Conservation (phyloP, 805 yeast species). For the Wickerhamiella kazuoi region DNA sequence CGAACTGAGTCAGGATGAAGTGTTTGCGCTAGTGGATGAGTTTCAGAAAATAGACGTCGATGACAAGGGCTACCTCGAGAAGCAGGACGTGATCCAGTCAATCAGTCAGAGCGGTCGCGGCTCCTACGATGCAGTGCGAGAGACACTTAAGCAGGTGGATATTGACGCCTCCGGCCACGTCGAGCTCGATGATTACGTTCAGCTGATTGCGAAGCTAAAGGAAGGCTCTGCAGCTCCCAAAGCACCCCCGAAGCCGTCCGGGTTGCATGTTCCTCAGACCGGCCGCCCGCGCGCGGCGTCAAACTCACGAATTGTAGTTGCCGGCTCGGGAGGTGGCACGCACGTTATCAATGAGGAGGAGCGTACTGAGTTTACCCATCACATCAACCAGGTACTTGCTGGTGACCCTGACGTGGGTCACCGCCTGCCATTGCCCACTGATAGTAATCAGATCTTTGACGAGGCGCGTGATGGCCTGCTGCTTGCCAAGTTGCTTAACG, state of each 20-base stretch:
- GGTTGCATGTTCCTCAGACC: conserved; percentile 15
- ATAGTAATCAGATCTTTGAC: conserved; percentile 87
- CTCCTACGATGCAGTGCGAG: conserved; percentile 82
- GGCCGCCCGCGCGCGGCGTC: conserved; percentile 19
- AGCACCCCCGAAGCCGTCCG: conserved; percentile 15
- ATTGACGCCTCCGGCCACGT: conserved; percentile 96
- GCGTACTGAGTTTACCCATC: conserved; percentile 86
- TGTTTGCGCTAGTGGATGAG: conserved; percentile 69
- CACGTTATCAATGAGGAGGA: conserved; percentile 97
- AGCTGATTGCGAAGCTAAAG: conserved; percentile 61
- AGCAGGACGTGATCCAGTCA: conserved; percentile 72
- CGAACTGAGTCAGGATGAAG: conserved; percentile 63
- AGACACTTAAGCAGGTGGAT: conserved; percentile 72
- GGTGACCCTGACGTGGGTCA: conserved; percentile 77
- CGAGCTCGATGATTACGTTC: conserved; percentile 87
- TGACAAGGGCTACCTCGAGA: conserved; percentile 89
- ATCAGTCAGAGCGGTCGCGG: conserved; percentile 65
- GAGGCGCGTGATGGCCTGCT: conserved; percentile 93
- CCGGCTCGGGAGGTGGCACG: conserved; percentile 78
- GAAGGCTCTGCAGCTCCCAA: conserved; percentile 21
- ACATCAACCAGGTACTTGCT: conserved; percentile 76
- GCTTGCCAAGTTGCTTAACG: conserved; percentile 82
- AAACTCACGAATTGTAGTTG: conserved; percentile 46
- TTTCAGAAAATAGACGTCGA: conserved; percentile 66
- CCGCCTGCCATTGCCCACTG: conserved; percentile 80